Evolutionary conservation across 768 basidiomycete species (phyloP).

Genomic region (Mycena metata): DNA sequence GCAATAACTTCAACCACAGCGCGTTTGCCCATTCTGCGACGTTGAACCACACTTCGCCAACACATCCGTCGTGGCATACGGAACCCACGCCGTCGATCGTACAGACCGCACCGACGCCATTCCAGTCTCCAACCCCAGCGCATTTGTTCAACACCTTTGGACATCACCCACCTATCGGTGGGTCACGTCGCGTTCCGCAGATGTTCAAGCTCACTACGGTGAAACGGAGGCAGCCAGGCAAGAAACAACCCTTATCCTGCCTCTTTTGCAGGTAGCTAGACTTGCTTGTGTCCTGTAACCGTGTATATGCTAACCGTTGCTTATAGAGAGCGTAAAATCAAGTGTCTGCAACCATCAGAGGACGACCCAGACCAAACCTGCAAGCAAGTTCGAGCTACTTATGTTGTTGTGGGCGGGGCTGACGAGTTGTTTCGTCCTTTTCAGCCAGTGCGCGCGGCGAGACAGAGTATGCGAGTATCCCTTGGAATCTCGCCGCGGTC

Average conservation of each 20-base stretch:
- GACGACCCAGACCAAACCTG: constrained; percentile 31
- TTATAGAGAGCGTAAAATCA: constrained; percentile 29
- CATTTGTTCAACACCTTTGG: constrained; percentile 12
- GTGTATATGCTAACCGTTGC: too few relatives aligned
- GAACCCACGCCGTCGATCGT: neutral
- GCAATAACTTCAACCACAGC: neutral
- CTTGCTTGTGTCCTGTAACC: too few relatives aligned
- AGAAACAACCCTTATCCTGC: constrained; percentile 31
- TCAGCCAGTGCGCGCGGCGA: constrained; percentile 26
- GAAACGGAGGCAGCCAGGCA: neutral
- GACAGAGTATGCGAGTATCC: constrained; percentile 14
- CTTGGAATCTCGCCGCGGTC: constrained; percentile 19
- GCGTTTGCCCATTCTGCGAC: neutral
- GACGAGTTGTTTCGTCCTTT: neutral
- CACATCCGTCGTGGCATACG: constrained; percentile 1
- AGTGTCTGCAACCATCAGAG: constrained; percentile 24
- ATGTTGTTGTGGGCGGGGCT: neutral
- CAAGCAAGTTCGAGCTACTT: constrained; percentile 21
- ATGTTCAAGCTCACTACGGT: constrained; percentile 7
- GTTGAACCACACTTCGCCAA: neutral
- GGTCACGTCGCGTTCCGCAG: constrained; percentile 8
- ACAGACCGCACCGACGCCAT: neutral
- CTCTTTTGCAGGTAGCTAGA: constrained; percentile 20
- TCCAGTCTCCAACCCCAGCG: neutral
- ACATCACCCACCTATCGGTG: constrained; percentile 2